Conservation (phyloP, 208 protist genomes). For the Trichomonas vaginalis region DNA sequence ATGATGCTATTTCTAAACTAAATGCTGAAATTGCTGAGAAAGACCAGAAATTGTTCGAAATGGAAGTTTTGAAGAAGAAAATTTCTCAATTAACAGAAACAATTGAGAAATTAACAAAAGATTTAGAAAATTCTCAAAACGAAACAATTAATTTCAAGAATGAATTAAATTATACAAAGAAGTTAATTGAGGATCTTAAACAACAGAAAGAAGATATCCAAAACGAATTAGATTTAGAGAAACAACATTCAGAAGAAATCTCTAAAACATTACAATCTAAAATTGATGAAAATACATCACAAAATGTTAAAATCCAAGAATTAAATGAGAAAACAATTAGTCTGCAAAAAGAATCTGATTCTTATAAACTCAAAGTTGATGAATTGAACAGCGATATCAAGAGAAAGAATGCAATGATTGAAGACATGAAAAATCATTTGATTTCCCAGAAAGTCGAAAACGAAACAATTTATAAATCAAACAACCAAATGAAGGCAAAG, state of each 20-base stretch:
- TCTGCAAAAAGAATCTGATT: background rate
- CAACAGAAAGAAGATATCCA: background rate
- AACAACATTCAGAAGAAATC: background rate
- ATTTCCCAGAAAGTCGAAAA: no score
- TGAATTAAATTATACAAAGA: background rate
- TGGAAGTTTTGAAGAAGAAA: background rate
- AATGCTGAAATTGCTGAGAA: background rate
- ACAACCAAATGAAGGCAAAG: background rate
- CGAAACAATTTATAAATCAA: background rate
- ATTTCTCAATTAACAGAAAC: background rate
- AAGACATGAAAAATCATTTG: no score
- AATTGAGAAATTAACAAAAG: background rate
- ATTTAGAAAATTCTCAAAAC: background rate
- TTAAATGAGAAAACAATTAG: background rate
- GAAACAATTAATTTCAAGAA: background rate
- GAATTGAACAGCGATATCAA: background rate
- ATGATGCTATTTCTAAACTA: background rate
- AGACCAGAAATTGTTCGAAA: background rate
- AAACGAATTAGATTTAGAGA: background rate
- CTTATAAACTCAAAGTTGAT: background rate
- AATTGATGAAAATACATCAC: background rate
- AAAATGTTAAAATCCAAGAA: background rate
- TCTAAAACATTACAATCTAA: background rate
- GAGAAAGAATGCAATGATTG: background rate
- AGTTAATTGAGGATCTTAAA: background rate